A percentile compares a stretch with the other conserved stretches of the same genome.
Conservation (phyloP, 495 filamentous ascomycete species). For the Talaromyces liani region DNA sequence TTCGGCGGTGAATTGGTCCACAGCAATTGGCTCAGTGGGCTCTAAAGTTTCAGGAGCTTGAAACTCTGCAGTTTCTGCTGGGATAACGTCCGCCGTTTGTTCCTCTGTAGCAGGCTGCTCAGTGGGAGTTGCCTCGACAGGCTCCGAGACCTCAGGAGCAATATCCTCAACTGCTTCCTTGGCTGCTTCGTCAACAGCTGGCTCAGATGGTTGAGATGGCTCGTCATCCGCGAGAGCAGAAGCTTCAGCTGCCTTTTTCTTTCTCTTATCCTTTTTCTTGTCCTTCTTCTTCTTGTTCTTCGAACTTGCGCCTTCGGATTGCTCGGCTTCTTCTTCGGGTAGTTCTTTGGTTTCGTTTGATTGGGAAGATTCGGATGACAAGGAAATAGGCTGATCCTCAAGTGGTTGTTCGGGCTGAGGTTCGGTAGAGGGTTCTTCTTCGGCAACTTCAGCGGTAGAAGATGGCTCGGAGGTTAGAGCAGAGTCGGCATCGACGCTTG, state of each 20-base stretch:
- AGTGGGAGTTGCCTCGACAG: background rate
- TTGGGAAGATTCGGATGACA: background rate
- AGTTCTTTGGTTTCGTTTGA: background rate
- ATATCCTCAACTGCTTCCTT: background rate
- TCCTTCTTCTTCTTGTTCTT: slow-evolving; percentile 15
- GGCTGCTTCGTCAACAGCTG: background rate
- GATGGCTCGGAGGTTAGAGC: background rate
- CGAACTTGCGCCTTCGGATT: background rate
- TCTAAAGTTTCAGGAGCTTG: background rate
- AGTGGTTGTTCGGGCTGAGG: background rate
- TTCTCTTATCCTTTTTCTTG: slow-evolving; percentile 12
- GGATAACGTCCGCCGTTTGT: background rate
- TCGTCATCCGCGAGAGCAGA: background rate
- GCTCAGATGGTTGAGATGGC: background rate
- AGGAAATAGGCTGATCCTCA: background rate
- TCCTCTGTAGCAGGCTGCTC: background rate
- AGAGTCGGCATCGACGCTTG: background rate
- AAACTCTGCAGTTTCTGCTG: background rate
- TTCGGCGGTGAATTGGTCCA: background rate
- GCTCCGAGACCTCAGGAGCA: background rate
- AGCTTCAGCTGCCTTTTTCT: slow-evolving; percentile 5
- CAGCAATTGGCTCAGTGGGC: background rate
- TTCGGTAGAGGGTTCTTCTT: background rate
- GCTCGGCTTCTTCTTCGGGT: background rate
- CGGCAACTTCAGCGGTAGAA: background rate